Evolutionary conservation across 2,329 filamentous ascomycete genomes (phyloP).

Genomic region (Penicillium expansum): DNA sequence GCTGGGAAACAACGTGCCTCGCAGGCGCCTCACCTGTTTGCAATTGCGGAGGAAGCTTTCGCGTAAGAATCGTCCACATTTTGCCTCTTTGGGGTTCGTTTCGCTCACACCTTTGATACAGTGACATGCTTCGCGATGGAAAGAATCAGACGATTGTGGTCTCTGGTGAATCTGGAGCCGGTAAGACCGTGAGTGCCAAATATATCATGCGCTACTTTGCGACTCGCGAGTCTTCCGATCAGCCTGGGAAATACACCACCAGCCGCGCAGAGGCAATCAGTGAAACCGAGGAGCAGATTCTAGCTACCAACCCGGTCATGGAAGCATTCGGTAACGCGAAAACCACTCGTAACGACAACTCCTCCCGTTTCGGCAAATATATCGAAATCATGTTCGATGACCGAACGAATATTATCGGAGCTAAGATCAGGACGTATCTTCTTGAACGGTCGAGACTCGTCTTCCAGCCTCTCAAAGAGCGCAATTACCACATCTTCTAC

Average conservation of each 20-base stretch:
- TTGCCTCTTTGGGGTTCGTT: not conserved
- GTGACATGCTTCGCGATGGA: slow-evolving; percentile 92
- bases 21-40: slow-evolving; percentile 95
- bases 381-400: slow-evolving; percentile 99
- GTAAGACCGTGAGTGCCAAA: slow-evolving; percentile 98
- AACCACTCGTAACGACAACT: slow-evolving; percentile 99
- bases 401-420: slow-evolving; percentile 92
- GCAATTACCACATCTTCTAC: slow-evolving; percentile 99
- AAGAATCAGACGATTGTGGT: slow-evolving; percentile 99
- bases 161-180: slow-evolving; percentile 97
- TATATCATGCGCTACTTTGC: slow-evolving; percentile 99
- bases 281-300: slow-evolving; percentile 96
- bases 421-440: slow-evolving; percentile 93
- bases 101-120: slow-evolving; percentile 47
- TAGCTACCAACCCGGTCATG: slow-evolving; percentile 99
- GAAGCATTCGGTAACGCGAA: slow-evolving; percentile 99
- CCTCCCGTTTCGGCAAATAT: slow-evolving; percentile 97
- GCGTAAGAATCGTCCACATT: slow-evolving; percentile 59
- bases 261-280: slow-evolving; percentile 80
- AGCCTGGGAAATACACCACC: slow-evolving; percentile 73
- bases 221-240: slow-evolving; percentile 89
- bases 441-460: slow-evolving; percentile 93
- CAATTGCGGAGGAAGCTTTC: slow-evolving; percentile 98
- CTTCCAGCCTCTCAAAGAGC: slow-evolving; percentile 94
- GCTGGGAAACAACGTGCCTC: slow-evolving; percentile 94